Evolutionary conservation across 148 eudicot species (phyloP).

Genomic region (Beta vulgaris): DNA sequence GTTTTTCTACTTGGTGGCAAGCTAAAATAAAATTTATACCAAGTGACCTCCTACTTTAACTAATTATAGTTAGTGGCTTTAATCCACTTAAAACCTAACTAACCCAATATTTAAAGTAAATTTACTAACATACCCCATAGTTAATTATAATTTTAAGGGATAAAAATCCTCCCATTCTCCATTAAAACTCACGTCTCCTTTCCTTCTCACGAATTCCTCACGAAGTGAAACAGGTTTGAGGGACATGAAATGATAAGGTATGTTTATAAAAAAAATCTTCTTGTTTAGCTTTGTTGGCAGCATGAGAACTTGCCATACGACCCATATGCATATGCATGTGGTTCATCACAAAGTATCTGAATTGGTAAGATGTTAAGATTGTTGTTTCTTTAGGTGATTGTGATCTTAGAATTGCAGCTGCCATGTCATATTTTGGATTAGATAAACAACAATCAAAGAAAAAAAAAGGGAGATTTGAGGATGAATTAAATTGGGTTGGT

Average conservation of each 20-base stretch:
- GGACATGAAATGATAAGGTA: conserved; percentile 42
- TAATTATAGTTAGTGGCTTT: no score
- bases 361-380: conserved; percentile 53
- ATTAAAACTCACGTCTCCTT: no score
- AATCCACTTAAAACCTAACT: no score
- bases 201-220: conserved; percentile 53
- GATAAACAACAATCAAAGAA: not conserved
- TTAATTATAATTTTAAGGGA: no score
- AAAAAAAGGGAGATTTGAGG: conserved; percentile 12
- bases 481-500: conserved; percentile 34
- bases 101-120: no score
- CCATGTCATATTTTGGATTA: conserved; percentile 40
- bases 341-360: conserved; percentile 68
- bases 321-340: conserved; percentile 64
- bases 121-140: no score
- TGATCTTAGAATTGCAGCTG: conserved; percentile 73
- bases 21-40: no score
- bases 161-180: no score
- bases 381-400: conserved; percentile 70
- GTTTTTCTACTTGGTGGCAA: no score
- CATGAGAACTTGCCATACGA: conserved; percentile 36
- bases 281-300: conserved; percentile 35
- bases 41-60: no score
- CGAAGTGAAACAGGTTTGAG: conserved; percentile 53
- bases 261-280: conserved; percentile 37